Evolutionary conservation across 2,329 filamentous ascomycete species (phyloP).

Genomic region (Pochonia chlamydosporia): DNA sequence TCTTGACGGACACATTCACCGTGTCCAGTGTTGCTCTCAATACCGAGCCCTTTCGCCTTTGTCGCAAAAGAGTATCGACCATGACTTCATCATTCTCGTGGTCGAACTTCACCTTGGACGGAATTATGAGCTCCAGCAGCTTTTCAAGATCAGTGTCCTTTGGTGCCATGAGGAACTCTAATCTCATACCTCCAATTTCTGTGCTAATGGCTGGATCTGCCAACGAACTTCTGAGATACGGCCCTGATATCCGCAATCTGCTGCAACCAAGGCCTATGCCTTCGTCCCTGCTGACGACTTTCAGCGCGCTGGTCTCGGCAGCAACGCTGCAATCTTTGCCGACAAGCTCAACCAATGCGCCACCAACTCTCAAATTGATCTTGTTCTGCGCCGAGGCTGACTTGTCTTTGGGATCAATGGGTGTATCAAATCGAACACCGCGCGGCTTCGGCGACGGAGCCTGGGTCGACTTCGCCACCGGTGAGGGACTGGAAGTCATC

Average conservation of each 20-base stretch:
- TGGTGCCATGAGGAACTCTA: slow-evolving; percentile 69
- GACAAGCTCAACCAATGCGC: slow-evolving; percentile 67
- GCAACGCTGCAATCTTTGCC: slow-evolving; percentile 71
- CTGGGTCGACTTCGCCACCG: slow-evolving; percentile 29
- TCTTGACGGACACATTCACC: slow-evolving; percentile 56
- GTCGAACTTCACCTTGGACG: slow-evolving; percentile 82
- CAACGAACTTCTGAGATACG: slow-evolving; percentile 48
- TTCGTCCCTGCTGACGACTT: slow-evolving; percentile 69
- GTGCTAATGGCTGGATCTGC: slow-evolving; percentile 56
- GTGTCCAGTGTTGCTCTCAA: slow-evolving; percentile 63
- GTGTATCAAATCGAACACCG: slow-evolving; percentile 54
- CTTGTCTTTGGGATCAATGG: slow-evolving; percentile 42
- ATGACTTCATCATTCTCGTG: slow-evolving; percentile 89
- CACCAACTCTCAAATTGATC: slow-evolving; percentile 69
- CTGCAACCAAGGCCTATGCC: slow-evolving; percentile 69
- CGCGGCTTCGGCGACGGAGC: slow-evolving; percentile 40
- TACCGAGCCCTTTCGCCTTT: slow-evolving; percentile 80
- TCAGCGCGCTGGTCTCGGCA: slow-evolving; percentile 74
- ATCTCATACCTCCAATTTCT: slow-evolving; percentile 58
- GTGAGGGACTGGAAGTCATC: slow-evolving; percentile 66
- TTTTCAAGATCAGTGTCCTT: slow-evolving; percentile 76
- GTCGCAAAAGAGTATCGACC: slow-evolving; percentile 81
- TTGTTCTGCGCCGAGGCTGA: slow-evolving; percentile 53
- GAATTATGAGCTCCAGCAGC: slow-evolving; percentile 79
- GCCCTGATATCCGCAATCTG: slow-evolving; percentile 68